These are phyloP conservation scores for Ogataea trehalophila DNA, from an alignment of 805 yeast species.

Conservation along the genomic window DNA sequence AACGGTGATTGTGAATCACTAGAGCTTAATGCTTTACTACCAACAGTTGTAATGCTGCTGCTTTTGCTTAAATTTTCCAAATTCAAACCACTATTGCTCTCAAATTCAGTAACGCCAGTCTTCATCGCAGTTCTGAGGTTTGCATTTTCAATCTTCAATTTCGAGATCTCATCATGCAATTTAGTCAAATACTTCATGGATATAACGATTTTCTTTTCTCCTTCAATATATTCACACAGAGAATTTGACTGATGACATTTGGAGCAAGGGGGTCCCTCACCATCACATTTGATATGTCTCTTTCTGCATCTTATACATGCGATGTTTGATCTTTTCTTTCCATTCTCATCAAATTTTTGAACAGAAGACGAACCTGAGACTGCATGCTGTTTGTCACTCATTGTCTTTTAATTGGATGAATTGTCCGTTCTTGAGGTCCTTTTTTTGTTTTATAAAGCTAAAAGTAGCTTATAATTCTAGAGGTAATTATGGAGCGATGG, in stretches of 20 bases:
- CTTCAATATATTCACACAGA: conserved; percentile 67
- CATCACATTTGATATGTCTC: conserved; percentile 73
- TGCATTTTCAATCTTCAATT: conserved; percentile 62
- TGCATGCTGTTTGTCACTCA: too few species aligned
- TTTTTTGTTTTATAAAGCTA: too few species aligned
- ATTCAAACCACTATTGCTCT: too few species aligned
- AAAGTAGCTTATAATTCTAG: too few species aligned
- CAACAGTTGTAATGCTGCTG: too few species aligned
- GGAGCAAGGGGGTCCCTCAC: conserved; percentile 61
- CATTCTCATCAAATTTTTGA: not conserved
- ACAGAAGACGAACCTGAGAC: too few species aligned
- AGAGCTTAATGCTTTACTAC: too few species aligned
- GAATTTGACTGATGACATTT: conserved; percentile 53
- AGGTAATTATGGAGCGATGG: too few species aligned
- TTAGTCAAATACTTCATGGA: conserved; percentile 65
- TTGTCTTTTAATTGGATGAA: too few species aligned
- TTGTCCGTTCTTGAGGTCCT: too few species aligned
- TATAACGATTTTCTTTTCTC: conserved; percentile 66
- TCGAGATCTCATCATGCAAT: conserved; percentile 62
- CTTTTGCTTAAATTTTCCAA: too few species aligned
- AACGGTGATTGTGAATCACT: too few species aligned
- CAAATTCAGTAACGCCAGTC: conserved; percentile 2
- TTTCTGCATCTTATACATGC: conserved; percentile 63
- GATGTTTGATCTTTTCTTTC: conserved; percentile 21
- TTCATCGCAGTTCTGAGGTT: conserved; percentile 42